phyloP scores from a whole-genome alignment of 2,329 filamentous ascomycete genomes.

The Paraphoma sp. region DNA sequence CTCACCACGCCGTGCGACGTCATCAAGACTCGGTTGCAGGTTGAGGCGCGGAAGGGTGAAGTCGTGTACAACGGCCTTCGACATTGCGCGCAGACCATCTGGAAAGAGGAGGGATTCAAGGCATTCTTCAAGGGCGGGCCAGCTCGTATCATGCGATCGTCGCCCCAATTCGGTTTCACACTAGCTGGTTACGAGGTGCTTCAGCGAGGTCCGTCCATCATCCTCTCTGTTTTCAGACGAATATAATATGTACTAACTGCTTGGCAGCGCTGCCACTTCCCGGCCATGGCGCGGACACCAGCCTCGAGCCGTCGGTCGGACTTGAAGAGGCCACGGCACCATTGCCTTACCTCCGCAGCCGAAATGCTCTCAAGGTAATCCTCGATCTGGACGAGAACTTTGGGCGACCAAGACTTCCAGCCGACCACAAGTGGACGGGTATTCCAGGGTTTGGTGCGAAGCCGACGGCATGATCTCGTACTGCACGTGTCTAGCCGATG shows the following conservation, averaged over 20 bases:
- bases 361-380: slow-evolving; percentile 94
- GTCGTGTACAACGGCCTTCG: slow-evolving; percentile 84
- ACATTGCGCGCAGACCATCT: slow-evolving; percentile 84
- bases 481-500: slow-evolving; percentile 16
- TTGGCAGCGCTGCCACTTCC: slow-evolving; percentile 73
- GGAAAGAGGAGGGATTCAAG: slow-evolving; percentile 88
- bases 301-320: slow-evolving; percentile 67
- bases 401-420: slow-evolving; percentile 71
- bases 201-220: slow-evolving; percentile 61
- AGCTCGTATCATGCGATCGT: slow-evolving; percentile 91
- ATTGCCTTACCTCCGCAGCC: slow-evolving; percentile 72
- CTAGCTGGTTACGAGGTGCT: slow-evolving; percentile 94
- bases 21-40: slow-evolving; percentile 98
- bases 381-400: slow-evolving; percentile 94
- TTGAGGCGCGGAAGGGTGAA: slow-evolving; percentile 96
- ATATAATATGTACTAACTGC: background rate
- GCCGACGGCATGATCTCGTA: slow-evolving; percentile 28
- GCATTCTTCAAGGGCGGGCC: slow-evolving; percentile 99
- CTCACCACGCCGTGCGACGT: slow-evolving; percentile 97
- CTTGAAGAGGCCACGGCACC: slow-evolving; percentile 69
- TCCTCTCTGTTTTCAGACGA: background rate
- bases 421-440: slow-evolving; percentile 42
- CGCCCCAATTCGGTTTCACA: slow-evolving; percentile 97
- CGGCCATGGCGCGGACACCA: slow-evolving; percentile 61
- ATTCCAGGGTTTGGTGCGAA: slow-evolving; percentile 47